phyloP scores from a whole-genome alignment of 495 filamentous ascomycete species.

The Hyaloscypha hepaticicola region DNA sequence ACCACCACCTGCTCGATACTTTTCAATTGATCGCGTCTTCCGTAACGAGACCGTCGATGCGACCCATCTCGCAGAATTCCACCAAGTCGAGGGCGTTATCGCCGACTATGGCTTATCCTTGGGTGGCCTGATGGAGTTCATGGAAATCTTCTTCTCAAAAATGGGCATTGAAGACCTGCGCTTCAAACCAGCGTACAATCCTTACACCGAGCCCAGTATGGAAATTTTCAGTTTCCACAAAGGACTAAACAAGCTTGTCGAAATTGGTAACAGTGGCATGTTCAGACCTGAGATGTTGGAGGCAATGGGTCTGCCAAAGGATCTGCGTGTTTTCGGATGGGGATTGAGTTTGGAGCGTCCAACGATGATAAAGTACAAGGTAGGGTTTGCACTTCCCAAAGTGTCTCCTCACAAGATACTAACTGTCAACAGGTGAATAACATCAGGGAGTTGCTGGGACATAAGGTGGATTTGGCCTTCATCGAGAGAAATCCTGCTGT shows the following conservation, averaged over 20 bases:
- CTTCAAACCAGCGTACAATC: slow-evolving; percentile 98
- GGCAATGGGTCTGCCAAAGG: slow-evolving; percentile 79
- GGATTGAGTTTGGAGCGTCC: slow-evolving; percentile 88
- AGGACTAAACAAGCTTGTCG: slow-evolving; percentile 86
- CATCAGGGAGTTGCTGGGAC: slow-evolving; percentile 81
- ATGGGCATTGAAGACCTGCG: slow-evolving; percentile 87
- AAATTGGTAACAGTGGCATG: slow-evolving; percentile 98
- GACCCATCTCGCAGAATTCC: slow-evolving; percentile 96
- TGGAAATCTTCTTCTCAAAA: slow-evolving; percentile 93
- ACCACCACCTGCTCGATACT: slow-evolving; percentile 77
- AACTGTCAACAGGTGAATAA: slow-evolving; percentile 43
- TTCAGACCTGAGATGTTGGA: slow-evolving; percentile 93
- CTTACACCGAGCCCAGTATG: slow-evolving; percentile 97
- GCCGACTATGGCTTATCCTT: slow-evolving; percentile 90
- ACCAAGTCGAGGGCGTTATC: slow-evolving; percentile 97
- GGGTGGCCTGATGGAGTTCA: slow-evolving; percentile 93
- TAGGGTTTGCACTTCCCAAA: slow-evolving; percentile 35
- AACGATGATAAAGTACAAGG: slow-evolving; percentile 95
- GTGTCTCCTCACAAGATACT: slow-evolving; percentile 10
- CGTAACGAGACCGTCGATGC: slow-evolving; percentile 94
- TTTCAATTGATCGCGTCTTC: slow-evolving; percentile 98
- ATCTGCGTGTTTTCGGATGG: slow-evolving; percentile 88
- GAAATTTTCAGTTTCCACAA: slow-evolving; percentile 94
- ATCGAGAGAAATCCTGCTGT: slow-evolving; percentile 82
- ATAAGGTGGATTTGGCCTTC: slow-evolving; percentile 80